phyloP scores from a whole-genome alignment of 805 yeast species.

The Yamadazyma kitorensis region DNA sequence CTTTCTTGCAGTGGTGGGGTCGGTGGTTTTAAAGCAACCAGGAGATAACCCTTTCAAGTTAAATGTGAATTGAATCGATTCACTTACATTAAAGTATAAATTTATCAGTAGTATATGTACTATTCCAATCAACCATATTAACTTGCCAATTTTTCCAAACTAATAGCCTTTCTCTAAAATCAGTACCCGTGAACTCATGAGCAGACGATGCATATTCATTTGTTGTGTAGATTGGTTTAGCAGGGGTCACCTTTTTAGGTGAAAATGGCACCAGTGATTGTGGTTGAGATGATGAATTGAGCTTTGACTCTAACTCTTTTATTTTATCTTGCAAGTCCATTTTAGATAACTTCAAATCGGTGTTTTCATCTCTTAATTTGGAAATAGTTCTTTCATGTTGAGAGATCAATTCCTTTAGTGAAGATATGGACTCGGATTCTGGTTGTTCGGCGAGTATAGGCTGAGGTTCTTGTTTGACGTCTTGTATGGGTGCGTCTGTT shows the following conservation, averaged over 20 bases:
- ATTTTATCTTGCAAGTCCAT: constrained; percentile 39
- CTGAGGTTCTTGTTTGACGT: constrained; percentile 3
- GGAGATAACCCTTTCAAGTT: too few species aligned
- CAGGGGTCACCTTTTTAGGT: constrained; percentile 18
- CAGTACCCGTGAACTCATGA: constrained; percentile 37
- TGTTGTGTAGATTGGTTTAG: constrained; percentile 26
- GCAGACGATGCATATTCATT: constrained; percentile 30
- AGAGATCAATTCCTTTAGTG: constrained; percentile 24
- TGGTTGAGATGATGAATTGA: constrained; percentile 3
- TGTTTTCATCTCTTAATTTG: constrained; percentile 39
- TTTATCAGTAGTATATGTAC: constrained; percentile 49
- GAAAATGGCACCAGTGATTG: constrained; percentile 2
- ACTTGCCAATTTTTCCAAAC: constrained; percentile 85
- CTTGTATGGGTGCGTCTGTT: constrained; percentile 5
- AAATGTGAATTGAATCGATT: too few species aligned
- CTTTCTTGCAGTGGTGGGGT: too few species aligned
- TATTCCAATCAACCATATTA: constrained; percentile 83
- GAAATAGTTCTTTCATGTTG: constrained; percentile 33
- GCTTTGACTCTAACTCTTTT: constrained; percentile 22
- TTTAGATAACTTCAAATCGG: constrained; percentile 36
- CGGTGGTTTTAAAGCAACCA: too few species aligned
- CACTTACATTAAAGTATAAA: constrained; percentile 21
- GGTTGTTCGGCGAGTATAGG: not conserved
- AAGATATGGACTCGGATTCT: not conserved
- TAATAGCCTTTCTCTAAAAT: constrained; percentile 54